Conservation (phyloP, 495 filamentous ascomycete genomes). For the Xylaria sp. region DNA sequence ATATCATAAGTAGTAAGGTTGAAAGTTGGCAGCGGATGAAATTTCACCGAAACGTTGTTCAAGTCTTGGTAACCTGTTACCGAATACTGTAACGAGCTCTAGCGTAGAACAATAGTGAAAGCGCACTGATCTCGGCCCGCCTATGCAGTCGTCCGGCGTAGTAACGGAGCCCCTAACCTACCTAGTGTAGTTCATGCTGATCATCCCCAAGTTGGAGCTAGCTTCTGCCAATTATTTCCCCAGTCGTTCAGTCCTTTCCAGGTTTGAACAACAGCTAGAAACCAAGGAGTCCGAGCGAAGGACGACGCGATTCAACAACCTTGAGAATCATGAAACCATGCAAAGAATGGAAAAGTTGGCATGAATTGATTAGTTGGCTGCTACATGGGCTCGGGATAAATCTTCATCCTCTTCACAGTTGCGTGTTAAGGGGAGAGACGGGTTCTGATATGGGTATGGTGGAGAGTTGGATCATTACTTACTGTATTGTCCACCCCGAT, state of each 20-base stretch:
- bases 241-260: background rate
- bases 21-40: background rate
- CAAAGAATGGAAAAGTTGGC: background rate
- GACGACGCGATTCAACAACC: background rate
- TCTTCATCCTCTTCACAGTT: background rate
- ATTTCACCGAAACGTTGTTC: background rate
- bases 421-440: too few relatives aligned
- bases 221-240: slow-evolving; percentile 16
- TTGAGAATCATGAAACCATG: background rate
- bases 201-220: slow-evolving; percentile 10
- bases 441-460: background rate
- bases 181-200: background rate
- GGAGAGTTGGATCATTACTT: background rate
- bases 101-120: background rate
- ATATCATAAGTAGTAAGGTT: background rate
- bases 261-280: background rate
- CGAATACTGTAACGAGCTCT: background rate
- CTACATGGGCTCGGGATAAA: too few relatives aligned
- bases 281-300: background rate
- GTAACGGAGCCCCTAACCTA: background rate
- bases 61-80: background rate
- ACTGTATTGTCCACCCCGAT: background rate
- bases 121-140: background rate
- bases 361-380: background rate
- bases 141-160: background rate